Base-by-base conservation (phyloP, 495 filamentous ascomycete genomes). In the Hyaloscypha finlandica region DNA sequence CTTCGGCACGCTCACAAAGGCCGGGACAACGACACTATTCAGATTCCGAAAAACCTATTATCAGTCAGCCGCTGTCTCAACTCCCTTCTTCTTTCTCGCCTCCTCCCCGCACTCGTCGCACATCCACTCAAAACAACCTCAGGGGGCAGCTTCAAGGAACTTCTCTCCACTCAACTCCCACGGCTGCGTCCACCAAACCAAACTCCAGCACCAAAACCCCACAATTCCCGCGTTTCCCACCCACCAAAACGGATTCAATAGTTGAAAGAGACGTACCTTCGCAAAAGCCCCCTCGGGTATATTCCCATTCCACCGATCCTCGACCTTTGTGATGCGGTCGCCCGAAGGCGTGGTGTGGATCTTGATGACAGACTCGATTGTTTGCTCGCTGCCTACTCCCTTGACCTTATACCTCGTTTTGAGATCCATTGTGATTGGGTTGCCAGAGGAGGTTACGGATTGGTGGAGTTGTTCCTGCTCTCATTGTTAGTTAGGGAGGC, bases 231-330 rank as follows among this genome's bases (percentile, higher is more conserved):
- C 35, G 3, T 22, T 39, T 51, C 22, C 8, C 8, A n/a, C 45
- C 45, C 45, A 53, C 45, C 33, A 54, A 5, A 12, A 30, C 8
- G 29, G 42, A 31, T 35, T 64, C 14, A 3, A 31, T 11, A 55
- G 20, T 20, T 14, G 12, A 31, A 20, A 48, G 1, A 71, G 52
- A 81, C 85, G 77, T 67, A 86, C 83, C 73, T 84, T 79, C 16
- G 72, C 74, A 64, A 86, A 73, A 0, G 68, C 61, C 1, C 81
- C 76, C 30, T 84, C 83, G 0, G 83, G 82, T 67, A 87, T 62
- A 51, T 83, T 76, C 8, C 80, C 83, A 71, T 83, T 77, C 86
- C 86, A 88, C 66, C 79, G 78, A 68, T 88, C 85, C 74, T 86
- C 82, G 8, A 88, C 78, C 65, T 78, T 81, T 14, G 72, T 75